Evolutionary conservation across 116 monocot genomes (phyloP), one percentile per base, ranked within the genome.

Genomic region (Zostera marina): DNA sequence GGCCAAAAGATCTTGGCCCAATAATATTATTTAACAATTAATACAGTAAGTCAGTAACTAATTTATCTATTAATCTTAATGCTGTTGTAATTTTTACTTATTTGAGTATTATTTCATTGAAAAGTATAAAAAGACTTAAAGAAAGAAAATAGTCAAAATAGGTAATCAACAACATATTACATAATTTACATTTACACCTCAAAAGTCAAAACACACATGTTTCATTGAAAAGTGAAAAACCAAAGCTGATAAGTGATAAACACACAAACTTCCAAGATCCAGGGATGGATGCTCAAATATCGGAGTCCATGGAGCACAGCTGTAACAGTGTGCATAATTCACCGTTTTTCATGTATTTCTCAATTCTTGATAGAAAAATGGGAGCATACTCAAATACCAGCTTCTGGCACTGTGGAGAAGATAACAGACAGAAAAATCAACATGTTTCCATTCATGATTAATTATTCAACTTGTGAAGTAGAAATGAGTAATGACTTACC

Each of bases 351-450:
- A 61, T 9, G 44, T 47, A 61, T 14, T 47, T 26, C 47, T 44
- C 46, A 32, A 61, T 17, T 25, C 24, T 43, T 2, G 61, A 39
- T n/a, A 61, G 44, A 24, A 26, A 8, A 24, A 61, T 44, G 19
- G 61, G 61, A 15, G 44, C 45, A 61, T 61, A 61, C 44, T 61
- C 61, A 15, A 44, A 61, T 23, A 61, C 45, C 46, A 61, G 26
- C n/a, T n/a, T 47, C 23, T 61, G 25, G 47, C 61, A 61, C 61
- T 61, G 61, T 46, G 25, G 44, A 5, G n/a, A 44, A 46, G 32
- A 32, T 1, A 32, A 32, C 32, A 2, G 1, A 32, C 32, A 2
- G 1, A 32, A 32, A 6, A 40, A 41, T 13, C 39, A 1, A 58
- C 9, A 58, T 14, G 26, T 9, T 12, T 10, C 12, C 11, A 23